A percentile compares a stretch with the other conserved stretches of the same genome.
These are phyloP conservation scores for Beauveria scarabaeidicola DNA, from an alignment of 2,329 filamentous ascomycete species.

Conservation along the genomic window DNA sequence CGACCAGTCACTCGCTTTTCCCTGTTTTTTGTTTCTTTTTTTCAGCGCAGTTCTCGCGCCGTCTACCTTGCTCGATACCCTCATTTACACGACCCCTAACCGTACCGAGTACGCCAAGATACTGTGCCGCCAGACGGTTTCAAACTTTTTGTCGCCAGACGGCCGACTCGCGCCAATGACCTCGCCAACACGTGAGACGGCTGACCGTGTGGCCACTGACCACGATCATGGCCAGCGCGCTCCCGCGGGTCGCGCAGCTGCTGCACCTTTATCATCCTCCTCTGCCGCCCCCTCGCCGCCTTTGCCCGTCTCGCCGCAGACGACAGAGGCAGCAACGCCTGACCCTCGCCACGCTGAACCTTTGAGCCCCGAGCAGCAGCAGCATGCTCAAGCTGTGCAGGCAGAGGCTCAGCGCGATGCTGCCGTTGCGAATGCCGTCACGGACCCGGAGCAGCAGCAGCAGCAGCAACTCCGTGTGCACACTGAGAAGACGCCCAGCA, in stretches of 20 bases:
- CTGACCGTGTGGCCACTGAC: not conserved
- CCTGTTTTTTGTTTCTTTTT: not conserved
- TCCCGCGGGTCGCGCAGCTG: not conserved
- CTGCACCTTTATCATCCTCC: not conserved
- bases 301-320: not conserved
- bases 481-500: not conserved
- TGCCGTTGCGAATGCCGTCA: not conserved
- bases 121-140: no score
- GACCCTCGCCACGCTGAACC: not conserved
- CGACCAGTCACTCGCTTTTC: constrained; percentile 3
- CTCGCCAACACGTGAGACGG: not conserved
- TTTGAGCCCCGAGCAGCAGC: not conserved
- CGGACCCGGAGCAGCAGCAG: not conserved
- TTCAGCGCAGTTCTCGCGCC: not conserved
- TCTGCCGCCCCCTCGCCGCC: not conserved
- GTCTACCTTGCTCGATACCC: not conserved
- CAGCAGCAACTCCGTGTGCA: not conserved
- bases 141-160: no score
- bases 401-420: not conserved
- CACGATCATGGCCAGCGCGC: not conserved
- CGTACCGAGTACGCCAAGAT: not conserved
- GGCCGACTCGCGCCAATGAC: not conserved
- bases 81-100: not conserved
- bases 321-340: not conserved
- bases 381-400: not conserved